A percentile compares a stretch with the other conserved stretches of the same genome.
Conservation (phyloP, 1,139 yeast genomes). For the Saccharomyces hybrid region DNA sequence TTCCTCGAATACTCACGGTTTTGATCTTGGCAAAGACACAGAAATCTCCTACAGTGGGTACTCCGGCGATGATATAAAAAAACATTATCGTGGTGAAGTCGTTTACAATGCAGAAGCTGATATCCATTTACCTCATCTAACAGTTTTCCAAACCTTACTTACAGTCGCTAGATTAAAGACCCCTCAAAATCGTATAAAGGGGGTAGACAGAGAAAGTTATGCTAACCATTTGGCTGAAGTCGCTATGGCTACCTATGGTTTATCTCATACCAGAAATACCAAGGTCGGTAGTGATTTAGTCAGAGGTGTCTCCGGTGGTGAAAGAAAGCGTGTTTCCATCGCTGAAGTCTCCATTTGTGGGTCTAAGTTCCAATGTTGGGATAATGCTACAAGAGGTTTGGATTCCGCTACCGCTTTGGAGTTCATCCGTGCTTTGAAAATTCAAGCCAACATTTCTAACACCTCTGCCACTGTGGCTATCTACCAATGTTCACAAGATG, state of each 20-base stretch:
- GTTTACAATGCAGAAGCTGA: slow-evolving; percentile 43
- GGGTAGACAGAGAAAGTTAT: slow-evolving; percentile 32
- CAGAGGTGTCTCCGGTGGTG: slow-evolving; percentile 41
- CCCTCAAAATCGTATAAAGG: slow-evolving; percentile 34
- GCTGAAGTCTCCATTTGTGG: slow-evolving; percentile 40
- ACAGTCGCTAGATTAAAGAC: slow-evolving; percentile 27
- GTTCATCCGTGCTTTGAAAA: slow-evolving; percentile 59
- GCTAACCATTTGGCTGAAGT: slow-evolving; percentile 35
- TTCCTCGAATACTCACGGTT: slow-evolving; percentile 62
- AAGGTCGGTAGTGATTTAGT: slow-evolving; percentile 38
- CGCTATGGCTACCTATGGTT: slow-evolving; percentile 38
- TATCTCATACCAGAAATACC: slow-evolving; percentile 36
- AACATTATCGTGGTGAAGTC: slow-evolving; percentile 50
- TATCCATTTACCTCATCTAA: slow-evolving; percentile 40
- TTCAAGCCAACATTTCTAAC: slow-evolving; percentile 50
- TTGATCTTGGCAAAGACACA: slow-evolving; percentile 39
- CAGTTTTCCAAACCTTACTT: slow-evolving; percentile 39
- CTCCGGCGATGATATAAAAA: slow-evolving; percentile 37
- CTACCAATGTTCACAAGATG: slow-evolving; percentile 75
- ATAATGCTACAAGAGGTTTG: slow-evolving; percentile 67
- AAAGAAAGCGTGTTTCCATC: slow-evolving; percentile 37
- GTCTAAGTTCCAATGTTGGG: slow-evolving; percentile 55
- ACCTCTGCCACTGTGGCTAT: slow-evolving; percentile 70
- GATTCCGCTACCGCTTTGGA: slow-evolving; percentile 74
- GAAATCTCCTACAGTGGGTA: slow-evolving; percentile 39